phyloP scores from a whole-genome alignment of 2,329 filamentous ascomycete species.

The Colletotrichum destructivum region DNA sequence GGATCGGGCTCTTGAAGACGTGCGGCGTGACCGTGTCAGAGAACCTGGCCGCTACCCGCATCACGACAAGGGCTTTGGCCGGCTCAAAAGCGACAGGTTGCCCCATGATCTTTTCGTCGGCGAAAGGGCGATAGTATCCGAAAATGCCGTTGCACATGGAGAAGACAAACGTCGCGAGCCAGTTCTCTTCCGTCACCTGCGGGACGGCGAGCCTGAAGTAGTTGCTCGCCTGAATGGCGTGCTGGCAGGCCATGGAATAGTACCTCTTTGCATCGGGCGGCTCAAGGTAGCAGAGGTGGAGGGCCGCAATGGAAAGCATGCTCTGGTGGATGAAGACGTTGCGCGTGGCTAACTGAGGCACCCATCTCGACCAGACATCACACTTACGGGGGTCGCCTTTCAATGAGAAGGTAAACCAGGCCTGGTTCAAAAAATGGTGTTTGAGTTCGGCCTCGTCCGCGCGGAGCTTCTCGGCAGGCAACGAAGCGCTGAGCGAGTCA shows the following conservation, averaged over 20 bases:
- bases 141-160: slow-evolving; percentile 43
- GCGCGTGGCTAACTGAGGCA: slow-evolving; percentile 40
- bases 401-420: slow-evolving; percentile 42
- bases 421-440: slow-evolving; percentile 42
- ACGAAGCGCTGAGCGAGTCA: slow-evolving; percentile 34
- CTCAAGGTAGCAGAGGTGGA: slow-evolving; percentile 42
- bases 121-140: slow-evolving; percentile 41
- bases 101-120: slow-evolving; percentile 39
- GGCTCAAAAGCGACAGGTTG: slow-evolving; percentile 35
- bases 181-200: slow-evolving; percentile 41
- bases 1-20: slow-evolving; percentile 37
- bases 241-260: slow-evolving; percentile 42
- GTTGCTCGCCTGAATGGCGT: slow-evolving; percentile 42
- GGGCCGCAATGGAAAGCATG: slow-evolving; percentile 42
- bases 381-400: slow-evolving; percentile 37
- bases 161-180: slow-evolving; percentile 40
- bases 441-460: slow-evolving; percentile 43
- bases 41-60: slow-evolving; percentile 39
- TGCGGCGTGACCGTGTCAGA: slow-evolving; percentile 36
- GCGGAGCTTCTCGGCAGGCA: slow-evolving; percentile 40
- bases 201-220: slow-evolving; percentile 40
- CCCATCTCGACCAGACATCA: slow-evolving; percentile 43
- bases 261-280: slow-evolving; percentile 40
- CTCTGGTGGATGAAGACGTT: slow-evolving; percentile 41
- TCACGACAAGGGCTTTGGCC: slow-evolving; percentile 28